Percentiles rank a stretch among this genome's conserved stretches.
Evolutionary conservation across 2,329 filamentous ascomycete genomes (phyloP).

Genomic region (Pleomassaria siparia): DNA sequence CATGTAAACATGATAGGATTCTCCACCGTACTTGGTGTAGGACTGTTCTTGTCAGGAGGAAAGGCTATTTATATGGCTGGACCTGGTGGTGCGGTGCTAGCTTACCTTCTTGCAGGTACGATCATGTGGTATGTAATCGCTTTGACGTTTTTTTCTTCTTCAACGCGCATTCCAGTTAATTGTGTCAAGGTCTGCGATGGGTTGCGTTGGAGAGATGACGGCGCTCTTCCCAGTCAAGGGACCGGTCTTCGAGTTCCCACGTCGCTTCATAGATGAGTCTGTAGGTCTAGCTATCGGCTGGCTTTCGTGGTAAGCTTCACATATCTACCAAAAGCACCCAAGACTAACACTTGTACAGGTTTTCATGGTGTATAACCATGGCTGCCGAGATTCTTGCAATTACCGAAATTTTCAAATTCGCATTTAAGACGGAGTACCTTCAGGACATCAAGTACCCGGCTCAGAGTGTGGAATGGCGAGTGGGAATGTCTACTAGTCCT

Average conservation of each 20-base stretch:
- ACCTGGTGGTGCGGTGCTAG: conserved; percentile 14
- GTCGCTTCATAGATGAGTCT: conserved; percentile 14
- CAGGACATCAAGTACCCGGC: conserved; percentile 5
- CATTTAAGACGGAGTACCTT: conserved; percentile 12
- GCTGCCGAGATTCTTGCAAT: conserved; percentile 16
- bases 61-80: conserved; percentile 15
- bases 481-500: conserved; percentile 4
- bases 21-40: conserved; percentile 10
- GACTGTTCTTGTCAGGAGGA: conserved; percentile 12
- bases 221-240: conserved; percentile 15
- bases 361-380: conserved; percentile 11
- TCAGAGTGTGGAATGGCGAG: conserved; percentile 5
- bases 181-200: conserved; percentile 3
- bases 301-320: conserved; percentile 9
- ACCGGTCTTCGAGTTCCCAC: conserved; percentile 14
- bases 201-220: conserved; percentile 16
- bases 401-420: conserved; percentile 14
- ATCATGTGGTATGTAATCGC: conserved; percentile 10
- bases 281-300: conserved; percentile 14
- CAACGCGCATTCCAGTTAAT: neutral
- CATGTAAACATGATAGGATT: conserved; percentile 21
- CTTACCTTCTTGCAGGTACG: conserved; percentile 12
- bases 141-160: neutral
- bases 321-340: neutral
- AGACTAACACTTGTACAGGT: conserved; percentile 8